These are phyloP conservation scores for Aspergillus jensenii DNA, from an alignment of 2,329 filamentous ascomycete species.

Conservation along the genomic window DNA sequence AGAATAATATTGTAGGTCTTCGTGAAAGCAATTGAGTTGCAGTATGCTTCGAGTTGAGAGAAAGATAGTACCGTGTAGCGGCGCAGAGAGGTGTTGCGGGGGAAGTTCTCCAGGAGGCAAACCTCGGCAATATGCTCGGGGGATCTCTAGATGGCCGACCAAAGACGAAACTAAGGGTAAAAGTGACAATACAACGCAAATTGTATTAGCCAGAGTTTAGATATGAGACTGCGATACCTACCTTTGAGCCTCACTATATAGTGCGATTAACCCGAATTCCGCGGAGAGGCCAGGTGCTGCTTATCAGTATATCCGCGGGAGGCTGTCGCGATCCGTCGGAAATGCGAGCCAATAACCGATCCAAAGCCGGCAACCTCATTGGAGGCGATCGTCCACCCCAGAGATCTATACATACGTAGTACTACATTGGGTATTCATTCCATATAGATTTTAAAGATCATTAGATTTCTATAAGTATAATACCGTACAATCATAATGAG, in stretches of 20 bases:
- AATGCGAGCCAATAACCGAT: constrained; percentile 10
- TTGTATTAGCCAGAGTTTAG: not conserved
- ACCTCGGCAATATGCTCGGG: constrained; percentile 28
- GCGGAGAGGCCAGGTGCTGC: not conserved
- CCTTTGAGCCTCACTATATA: not conserved
- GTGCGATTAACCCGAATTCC: constrained; percentile 11
- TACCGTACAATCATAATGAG: not conserved
- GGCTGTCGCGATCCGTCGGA: constrained; percentile 10
- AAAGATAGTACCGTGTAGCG: not conserved
- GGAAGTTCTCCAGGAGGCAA: constrained; percentile 9
- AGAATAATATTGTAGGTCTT: not conserved
- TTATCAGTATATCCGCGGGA: constrained; percentile 8
- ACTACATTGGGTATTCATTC: not conserved
- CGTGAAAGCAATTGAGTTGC: constrained; percentile 1
- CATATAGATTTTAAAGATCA: not conserved
- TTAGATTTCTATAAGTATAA: not conserved
- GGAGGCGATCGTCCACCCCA: not conserved
- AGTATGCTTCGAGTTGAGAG: not conserved
- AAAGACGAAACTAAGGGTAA: not conserved
- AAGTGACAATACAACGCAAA: not conserved
- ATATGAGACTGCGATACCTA: not conserved
- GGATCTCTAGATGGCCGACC: not conserved
- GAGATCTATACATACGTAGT: too few relatives aligned
- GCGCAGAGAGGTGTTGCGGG: not conserved
- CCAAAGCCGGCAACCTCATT: constrained; percentile 1